Conservation (phyloP, 164 flowering plant genomes). For the Aristolochia contorta region DNA sequence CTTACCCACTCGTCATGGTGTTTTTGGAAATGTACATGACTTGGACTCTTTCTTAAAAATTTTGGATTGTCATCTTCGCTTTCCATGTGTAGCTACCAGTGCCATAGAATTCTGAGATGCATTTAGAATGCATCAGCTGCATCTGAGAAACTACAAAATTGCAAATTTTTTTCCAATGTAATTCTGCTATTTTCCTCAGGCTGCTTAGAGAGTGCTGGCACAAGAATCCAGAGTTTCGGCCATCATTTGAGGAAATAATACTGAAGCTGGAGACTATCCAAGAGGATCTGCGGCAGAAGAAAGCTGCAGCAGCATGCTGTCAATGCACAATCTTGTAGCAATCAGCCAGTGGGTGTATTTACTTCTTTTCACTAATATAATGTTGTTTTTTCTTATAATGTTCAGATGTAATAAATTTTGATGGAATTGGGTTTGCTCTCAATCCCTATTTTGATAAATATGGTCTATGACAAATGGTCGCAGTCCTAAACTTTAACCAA, state of each 20-base stretch:
- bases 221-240: constrained; percentile 44
- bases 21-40: no score
- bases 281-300: constrained; percentile 18
- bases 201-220: constrained; percentile 55
- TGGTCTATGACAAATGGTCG: no score
- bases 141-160: neutral
- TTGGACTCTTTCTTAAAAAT: no score
- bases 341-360: neutral
- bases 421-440: no score
- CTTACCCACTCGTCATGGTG: no score
- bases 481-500: no score
- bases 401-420: no score
- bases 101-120: no score
- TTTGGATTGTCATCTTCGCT: no score
- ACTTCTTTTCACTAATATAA: neutral
- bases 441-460: no score
- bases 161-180: neutral
- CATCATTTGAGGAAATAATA: constrained; percentile 47
- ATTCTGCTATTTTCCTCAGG: constrained; percentile 15
- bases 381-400: neutral
- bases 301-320: constrained; percentile 15
- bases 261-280: constrained; percentile 30
- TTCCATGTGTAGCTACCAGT: no score
- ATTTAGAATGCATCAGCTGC: neutral
- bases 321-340: constrained; percentile 23